Evolutionary conservation across 2,329 filamentous ascomycete genomes (phyloP), one percentile per base, ranked within the genome.

Genomic region (Aspergillus aculeatinus): DNA sequence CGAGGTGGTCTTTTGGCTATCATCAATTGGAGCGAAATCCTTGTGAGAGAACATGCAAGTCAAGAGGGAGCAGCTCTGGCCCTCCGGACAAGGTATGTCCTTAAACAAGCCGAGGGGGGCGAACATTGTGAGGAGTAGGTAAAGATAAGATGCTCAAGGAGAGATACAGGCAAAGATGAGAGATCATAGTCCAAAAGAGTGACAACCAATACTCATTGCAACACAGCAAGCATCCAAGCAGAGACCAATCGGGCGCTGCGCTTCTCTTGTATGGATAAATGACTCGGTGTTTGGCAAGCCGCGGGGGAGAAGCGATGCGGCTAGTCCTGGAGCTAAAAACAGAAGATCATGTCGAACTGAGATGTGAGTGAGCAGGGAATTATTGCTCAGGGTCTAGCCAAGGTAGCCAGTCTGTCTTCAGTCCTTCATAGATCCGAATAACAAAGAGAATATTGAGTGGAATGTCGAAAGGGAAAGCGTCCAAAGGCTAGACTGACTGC

Each of bases 21-120:
- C 29, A 48, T 56, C 14, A 10, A 48, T 48, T 48, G 49, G 5
- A 9, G 55, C 23, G 14, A 57, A 7, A 14, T 67, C 57, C 57
- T 80, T 71, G 72, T 88, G 86, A 12, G 75, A 78, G 72, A 87
- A 89, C 21, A 87, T 81, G 74, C 86, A 89, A 63, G 81, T 80
- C 14, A 82, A 75, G 12, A 87, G 74, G 31, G 72, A 67, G 72
- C 86, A 88, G 60, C 73, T 63, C 29, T 73, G 67, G 14, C 78
- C 79, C 62, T 80, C 76, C 9, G 85, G 85, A 70, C 85, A 88
- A 29, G 76, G 66, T 48, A 84, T 73, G 48, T 74, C 73, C 60
- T 79, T 81, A 74, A 86, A 85, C 7, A 84, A 72, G n/a, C 81
- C 83, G 12, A 81, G 77, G n/a, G 82, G 76, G 27, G 80, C 71